Evolutionary conservation across 169 alveolate species (phyloP), one percentile per base, ranked within the genome.

Genomic region (Plasmodium knowlesi): DNA sequence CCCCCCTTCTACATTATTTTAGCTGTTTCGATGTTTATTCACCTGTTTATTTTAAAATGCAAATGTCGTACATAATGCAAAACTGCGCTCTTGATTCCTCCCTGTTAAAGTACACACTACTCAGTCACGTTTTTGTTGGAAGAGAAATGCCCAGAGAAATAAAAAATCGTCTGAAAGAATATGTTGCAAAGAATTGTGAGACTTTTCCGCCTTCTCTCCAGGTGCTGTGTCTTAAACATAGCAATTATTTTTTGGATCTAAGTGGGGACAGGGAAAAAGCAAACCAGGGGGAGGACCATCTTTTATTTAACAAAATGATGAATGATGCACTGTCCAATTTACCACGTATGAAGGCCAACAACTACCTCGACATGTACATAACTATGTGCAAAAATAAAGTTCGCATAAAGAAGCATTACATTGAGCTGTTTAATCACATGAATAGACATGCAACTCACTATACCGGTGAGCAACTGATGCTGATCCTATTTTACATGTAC

Each of bases 401-500:
- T 6, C 80, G 50, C 25, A 50, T 37, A 22, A 89, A 89, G 82
- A 70, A 70, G 72, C 32, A 25, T 73, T 89, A 89, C 73, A 89
- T 89, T 57, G 32, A 89, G 46, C 50, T 89, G 5, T 89, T 89
- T 79, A 78, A 89, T 89, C 74, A 89, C 73, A 89, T 89, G 88
- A 89, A 89, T 61, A 89, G 73, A 30, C 72, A 30, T 57, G 94
- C 94, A 5, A 16, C 41, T 5, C 53, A 32, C 34, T 89, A 79
- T 53, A 78, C 30, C 57, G 37, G n/a, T 39, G 94, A 89, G 37
- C 88, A 89, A 34, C 72, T 89, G 28, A 78, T 89, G 43, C 22
- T 80, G 37, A 89, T 89, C 61, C 94, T 89, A 12, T 89, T 79
- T 78, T 89, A 89, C 82, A 89, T 89, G 94, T 89, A 89, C 82